phyloP scores from a whole-genome alignment of 2,329 filamentous ascomycete genomes.

The Paraphaeosphaeria minitans region DNA sequence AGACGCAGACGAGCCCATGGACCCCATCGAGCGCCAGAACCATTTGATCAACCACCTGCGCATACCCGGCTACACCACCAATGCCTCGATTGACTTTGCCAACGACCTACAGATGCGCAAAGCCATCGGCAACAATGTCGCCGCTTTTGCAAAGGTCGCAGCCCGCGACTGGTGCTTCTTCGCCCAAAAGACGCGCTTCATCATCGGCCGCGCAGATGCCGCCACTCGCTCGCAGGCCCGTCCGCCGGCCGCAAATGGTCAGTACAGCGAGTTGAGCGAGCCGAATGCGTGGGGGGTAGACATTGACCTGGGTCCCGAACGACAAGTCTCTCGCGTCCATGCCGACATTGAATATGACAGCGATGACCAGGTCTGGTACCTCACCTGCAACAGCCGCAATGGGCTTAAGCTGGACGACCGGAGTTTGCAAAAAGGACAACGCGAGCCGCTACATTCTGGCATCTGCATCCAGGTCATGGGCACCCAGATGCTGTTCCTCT shows the following conservation, averaged over 20 bases:
- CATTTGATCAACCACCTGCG: slow-evolving; percentile 48
- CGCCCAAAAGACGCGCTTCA: slow-evolving; percentile 73
- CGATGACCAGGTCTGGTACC: slow-evolving; percentile 69
- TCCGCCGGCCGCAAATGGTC: slow-evolving; percentile 34
- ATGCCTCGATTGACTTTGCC: slow-evolving; percentile 62
- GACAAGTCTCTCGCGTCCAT: slow-evolving; percentile 57
- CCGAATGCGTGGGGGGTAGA: slow-evolving; percentile 63
- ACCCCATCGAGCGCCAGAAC: slow-evolving; percentile 45
- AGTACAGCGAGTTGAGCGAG: slow-evolving; percentile 28
- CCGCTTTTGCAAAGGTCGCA: slow-evolving; percentile 80
- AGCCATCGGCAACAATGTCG: slow-evolving; percentile 51
- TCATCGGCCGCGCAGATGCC: slow-evolving; percentile 68
- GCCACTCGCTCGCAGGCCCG: slow-evolving; percentile 32
- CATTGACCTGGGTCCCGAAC: slow-evolving; percentile 73
- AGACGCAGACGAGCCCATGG: slow-evolving; percentile 35
- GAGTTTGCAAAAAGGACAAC: slow-evolving; percentile 69
- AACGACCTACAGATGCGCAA: slow-evolving; percentile 54
- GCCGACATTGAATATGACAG: slow-evolving; percentile 56
- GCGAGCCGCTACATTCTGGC: slow-evolving; percentile 75
- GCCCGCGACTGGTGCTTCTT: slow-evolving; percentile 86
- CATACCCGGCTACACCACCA: slow-evolving; percentile 55
- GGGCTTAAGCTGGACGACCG: slow-evolving; percentile 82
- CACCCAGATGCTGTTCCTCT: slow-evolving; percentile 98
- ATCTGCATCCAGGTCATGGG: slow-evolving; percentile 90
- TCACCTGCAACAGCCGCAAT: slow-evolving; percentile 89